A percentile compares a stretch with the other conserved stretches of the same genome.
These are phyloP conservation scores for Cladochytrium tenue DNA, from an alignment of 371 early-diverging fungal genomes.

Conservation along the genomic window DNA sequence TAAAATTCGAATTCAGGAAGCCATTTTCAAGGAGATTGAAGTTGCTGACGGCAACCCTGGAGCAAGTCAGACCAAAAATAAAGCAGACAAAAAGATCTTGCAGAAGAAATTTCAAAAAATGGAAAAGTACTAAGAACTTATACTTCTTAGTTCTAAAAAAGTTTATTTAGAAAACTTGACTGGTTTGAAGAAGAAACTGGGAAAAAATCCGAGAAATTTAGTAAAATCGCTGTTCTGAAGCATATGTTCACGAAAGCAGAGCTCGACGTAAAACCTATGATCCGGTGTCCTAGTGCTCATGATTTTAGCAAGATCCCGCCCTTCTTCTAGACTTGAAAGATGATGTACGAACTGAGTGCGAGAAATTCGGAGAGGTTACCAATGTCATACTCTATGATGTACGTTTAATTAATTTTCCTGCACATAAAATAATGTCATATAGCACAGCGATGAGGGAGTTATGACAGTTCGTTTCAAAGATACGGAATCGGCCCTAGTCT, in stretches of 20 bases:
- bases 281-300: too few species aligned
- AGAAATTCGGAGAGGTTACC: slow-evolving; percentile 89
- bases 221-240: slow-evolving; percentile 84
- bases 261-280: slow-evolving; percentile 63
- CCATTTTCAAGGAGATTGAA: slow-evolving; percentile 47
- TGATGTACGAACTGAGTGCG: slow-evolving; percentile 91
- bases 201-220: slow-evolving; percentile 71
- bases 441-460: slow-evolving; percentile 71
- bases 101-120: slow-evolving; percentile 75
- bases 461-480: slow-evolving; percentile 88
- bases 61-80: slow-evolving; percentile 3
- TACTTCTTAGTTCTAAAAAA: slow-evolving; percentile 1
- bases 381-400: slow-evolving; percentile 85
- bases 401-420: slow-evolving; percentile 33
- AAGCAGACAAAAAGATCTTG: slow-evolving; percentile 47
- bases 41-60: slow-evolving; percentile 6
- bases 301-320: slow-evolving; percentile 83
- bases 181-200: slow-evolving; percentile 85
- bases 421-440: neutral
- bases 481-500: slow-evolving; percentile 72
- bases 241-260: slow-evolving; percentile 91
- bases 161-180: slow-evolving; percentile 47
- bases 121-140: slow-evolving; percentile 55
- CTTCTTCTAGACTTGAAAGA: slow-evolving; percentile 87
- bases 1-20: slow-evolving; percentile 69